phyloP scores from a whole-genome alignment of 2,329 filamentous ascomycete genomes.

The Pseudogymnoascus verrucosus region DNA sequence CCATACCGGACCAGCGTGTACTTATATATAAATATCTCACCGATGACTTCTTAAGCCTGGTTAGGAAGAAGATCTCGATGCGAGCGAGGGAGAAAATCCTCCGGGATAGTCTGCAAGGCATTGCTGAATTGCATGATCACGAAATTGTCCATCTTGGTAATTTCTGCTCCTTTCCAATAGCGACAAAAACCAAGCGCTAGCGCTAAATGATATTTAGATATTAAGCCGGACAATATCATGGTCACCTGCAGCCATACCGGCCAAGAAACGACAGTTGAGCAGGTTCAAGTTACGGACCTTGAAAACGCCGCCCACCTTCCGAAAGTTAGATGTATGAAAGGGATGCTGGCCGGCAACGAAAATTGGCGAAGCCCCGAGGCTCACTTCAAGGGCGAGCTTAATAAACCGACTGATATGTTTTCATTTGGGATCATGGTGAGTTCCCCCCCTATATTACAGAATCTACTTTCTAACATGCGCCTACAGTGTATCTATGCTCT shows the following conservation, averaged over 20 bases:
- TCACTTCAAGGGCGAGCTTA: constrained; percentile 12
- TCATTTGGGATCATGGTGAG: constrained; percentile 11
- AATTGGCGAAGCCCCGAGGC: constrained; percentile 13
- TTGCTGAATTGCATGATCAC: constrained; percentile 10
- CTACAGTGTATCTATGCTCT: constrained; percentile 12
- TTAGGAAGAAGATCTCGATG: constrained; percentile 11
- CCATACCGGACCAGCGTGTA: constrained; percentile 3
- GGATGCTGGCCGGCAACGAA: constrained; percentile 12
- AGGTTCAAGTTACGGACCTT: constrained; percentile 11
- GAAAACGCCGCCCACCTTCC: constrained; percentile 30
- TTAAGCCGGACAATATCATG: constrained; percentile 13
- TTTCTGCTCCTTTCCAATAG: not conserved
- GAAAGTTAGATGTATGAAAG: constrained; percentile 19
- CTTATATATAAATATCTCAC: constrained; percentile 12
- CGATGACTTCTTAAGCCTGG: constrained; percentile 11
- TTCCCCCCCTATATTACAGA: not conserved
- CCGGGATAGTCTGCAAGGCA: constrained; percentile 7
- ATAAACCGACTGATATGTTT: constrained; percentile 12
- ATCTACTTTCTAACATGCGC: not conserved
- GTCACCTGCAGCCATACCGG: not conserved
- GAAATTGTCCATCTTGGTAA: constrained; percentile 11
- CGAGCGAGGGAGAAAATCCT: constrained; percentile 11
- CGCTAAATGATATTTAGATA: constrained; percentile 6
- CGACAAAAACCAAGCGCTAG: not conserved
- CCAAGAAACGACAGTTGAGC: constrained; percentile 8